Conservation (phyloP, 495 filamentous ascomycete genomes). For the Patellaria atrata region DNA sequence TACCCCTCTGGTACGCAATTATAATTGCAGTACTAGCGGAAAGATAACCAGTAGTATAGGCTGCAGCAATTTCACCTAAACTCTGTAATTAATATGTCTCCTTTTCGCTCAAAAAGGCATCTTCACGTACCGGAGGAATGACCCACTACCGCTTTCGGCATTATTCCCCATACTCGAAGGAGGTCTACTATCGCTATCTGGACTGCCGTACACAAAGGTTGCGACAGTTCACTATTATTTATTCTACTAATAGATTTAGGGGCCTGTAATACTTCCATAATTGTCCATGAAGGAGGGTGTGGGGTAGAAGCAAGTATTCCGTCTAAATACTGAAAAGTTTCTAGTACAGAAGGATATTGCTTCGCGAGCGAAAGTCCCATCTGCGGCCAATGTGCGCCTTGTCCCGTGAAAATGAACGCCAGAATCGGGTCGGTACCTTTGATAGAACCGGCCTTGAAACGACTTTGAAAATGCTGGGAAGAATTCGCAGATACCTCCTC, state of each 20-base stretch:
- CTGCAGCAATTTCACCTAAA: conserved; percentile 13
- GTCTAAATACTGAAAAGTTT: conserved; percentile 1
- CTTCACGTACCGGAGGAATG: conserved; percentile 15
- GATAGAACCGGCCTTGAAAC: too few relatives aligned
- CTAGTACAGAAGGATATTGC: conserved; percentile 2
- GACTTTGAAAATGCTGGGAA: not conserved
- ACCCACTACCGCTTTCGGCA: not conserved
- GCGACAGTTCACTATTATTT: conserved; percentile 5
- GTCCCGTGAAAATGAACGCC: conserved; percentile 18
- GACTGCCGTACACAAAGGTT: conserved; percentile 11
- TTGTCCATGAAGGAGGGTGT: not conserved
- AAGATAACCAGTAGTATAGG: conserved; percentile 8
- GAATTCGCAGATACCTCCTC: not conserved
- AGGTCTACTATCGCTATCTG: conserved; percentile 12
- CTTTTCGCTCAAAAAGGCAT: too few relatives aligned
- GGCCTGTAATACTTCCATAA: conserved; percentile 2
- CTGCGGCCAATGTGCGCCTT: conserved; percentile 15
- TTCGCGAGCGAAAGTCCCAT: conserved; percentile 7
- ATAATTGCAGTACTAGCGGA: conserved; percentile 6
- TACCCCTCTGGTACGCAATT: conserved; percentile 6
- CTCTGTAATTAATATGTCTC: too few relatives aligned
- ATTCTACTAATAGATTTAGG: not conserved
- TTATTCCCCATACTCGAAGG: conserved; percentile 2
- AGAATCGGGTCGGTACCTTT: not conserved
- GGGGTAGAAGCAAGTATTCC: conserved; percentile 1